Percentiles rank a stretch among this genome's conserved stretches.
Conservation (phyloP, 768 basidiomycete genomes). For the Suillus sp. region DNA sequence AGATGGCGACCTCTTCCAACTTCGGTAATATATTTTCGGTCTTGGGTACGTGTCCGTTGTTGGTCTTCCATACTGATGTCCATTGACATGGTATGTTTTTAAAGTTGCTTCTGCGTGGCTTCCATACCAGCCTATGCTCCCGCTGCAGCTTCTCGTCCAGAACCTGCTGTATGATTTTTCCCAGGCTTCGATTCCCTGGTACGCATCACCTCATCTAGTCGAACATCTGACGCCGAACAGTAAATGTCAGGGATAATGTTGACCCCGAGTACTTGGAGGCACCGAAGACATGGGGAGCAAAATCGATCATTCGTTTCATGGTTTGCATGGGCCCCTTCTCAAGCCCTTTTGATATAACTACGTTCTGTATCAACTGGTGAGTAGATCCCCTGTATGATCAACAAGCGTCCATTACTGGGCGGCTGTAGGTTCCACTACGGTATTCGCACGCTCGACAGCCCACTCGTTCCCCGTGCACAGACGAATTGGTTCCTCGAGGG, state of each 20-base stretch:
- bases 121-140: conserved; percentile 40
- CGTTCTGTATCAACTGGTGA: conserved; percentile 36
- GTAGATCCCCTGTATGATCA: neutral
- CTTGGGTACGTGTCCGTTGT: conserved; percentile 23
- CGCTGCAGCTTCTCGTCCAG: conserved; percentile 35
- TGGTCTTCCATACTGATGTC: neutral
- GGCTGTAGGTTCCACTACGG: conserved; percentile 33
- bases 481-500: conserved; percentile 41
- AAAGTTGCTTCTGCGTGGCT: conserved; percentile 40
- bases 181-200: conserved; percentile 40
- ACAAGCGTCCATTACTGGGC: neutral
- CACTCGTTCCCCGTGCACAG: conserved; percentile 35
- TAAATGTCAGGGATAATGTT: conserved; percentile 35
- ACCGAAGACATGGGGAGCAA: conserved; percentile 35
- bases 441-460: conserved; percentile 30
- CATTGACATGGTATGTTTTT: conserved; percentile 2
- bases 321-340: conserved; percentile 39
- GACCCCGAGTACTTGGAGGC: conserved; percentile 37
- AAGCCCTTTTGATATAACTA: conserved; percentile 37
- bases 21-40: conserved; percentile 39
- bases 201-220: neutral
- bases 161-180: conserved; percentile 41
- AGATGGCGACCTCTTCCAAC: conserved; percentile 40
- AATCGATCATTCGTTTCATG: conserved; percentile 40
- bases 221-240: conserved; percentile 14